phyloP scores from a whole-genome alignment of 441 rosid species.

The Metrosideros polymorpha region DNA sequence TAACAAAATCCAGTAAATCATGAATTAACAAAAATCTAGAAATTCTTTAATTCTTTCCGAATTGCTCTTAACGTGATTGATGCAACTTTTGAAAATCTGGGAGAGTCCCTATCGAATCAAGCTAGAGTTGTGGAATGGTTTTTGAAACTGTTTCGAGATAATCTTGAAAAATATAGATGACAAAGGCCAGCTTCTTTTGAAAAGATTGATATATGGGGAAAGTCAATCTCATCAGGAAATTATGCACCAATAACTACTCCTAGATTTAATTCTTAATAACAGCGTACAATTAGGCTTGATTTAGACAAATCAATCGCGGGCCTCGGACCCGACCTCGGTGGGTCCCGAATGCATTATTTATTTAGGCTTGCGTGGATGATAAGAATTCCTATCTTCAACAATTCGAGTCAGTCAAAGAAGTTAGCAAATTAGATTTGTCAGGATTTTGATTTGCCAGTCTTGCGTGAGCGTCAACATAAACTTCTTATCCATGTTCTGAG shows the following conservation, averaged over 20 bases:
- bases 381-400: not conserved
- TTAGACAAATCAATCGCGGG: not conserved
- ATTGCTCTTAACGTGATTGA: no score
- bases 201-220: not conserved
- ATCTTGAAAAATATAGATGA: rapidly evolving
- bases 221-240: not conserved
- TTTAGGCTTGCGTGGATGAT: rapidly evolving
- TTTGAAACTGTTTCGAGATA: not conserved
- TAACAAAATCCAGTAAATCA: not conserved
- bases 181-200: not conserved
- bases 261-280: not conserved
- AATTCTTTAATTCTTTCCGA: no score
- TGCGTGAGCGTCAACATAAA: not conserved
- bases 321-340: rapidly evolving
- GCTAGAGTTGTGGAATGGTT: not conserved
- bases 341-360: not conserved
- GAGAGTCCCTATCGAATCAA: not conserved
- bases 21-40: not conserved
- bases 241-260: not conserved
- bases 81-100: no score
- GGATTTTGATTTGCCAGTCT: not conserved
- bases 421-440: not conserved
- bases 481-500: no score
- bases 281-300: not conserved
- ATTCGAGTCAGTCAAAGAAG: not conserved